Evolutionary conservation across 78 protist species (phyloP).

Genomic region (Isochrysis galbana): DNA sequence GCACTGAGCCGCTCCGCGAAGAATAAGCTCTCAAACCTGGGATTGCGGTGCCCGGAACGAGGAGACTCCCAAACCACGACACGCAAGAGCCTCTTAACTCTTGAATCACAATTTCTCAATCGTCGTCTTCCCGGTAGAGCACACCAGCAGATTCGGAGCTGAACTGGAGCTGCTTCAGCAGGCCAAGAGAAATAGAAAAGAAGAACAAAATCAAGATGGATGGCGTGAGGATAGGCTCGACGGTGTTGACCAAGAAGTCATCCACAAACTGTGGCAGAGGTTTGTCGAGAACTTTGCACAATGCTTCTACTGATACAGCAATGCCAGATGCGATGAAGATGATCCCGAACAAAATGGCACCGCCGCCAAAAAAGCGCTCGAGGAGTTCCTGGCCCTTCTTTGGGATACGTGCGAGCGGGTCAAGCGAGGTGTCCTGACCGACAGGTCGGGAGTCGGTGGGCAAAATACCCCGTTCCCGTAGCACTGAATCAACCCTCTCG

Average conservation of each 20-base stretch:
- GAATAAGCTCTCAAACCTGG: too few species aligned
- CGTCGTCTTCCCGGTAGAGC: background rate
- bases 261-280: background rate
- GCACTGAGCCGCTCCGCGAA: too few species aligned
- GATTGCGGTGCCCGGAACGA: too few species aligned
- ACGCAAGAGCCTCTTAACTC: too few species aligned
- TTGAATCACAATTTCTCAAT: too few species aligned
- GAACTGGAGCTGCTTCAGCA: slow-evolving; percentile 21
- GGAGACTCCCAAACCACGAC: too few species aligned
- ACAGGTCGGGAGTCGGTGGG: background rate
- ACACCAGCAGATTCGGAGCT: background rate
- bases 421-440: background rate
- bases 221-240: slow-evolving; percentile 9
- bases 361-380: slow-evolving; percentile 9
- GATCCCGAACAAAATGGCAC: background rate
- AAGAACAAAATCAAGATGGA: background rate
- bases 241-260: background rate
- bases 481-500: background rate
- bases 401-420: background rate
- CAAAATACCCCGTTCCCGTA: background rate
- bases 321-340: background rate
- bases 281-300: background rate
- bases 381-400: slow-evolving; percentile 8
- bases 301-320: background rate
- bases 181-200: slow-evolving; percentile 4